Evolutionary conservation across 116 monocot genomes (phyloP).

Genomic region (Zostera marina): DNA sequence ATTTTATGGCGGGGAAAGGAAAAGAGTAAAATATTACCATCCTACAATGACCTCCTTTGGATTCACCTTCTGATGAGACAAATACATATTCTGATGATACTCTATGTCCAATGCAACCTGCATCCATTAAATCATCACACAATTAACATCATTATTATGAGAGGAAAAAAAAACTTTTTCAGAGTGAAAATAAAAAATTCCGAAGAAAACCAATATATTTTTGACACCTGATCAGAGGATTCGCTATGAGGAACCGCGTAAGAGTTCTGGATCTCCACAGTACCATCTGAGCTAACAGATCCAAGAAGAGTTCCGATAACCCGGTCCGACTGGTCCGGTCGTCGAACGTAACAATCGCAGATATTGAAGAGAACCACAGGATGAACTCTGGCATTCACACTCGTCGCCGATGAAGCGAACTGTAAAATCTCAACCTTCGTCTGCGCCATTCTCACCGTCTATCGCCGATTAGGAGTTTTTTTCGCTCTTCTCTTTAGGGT

Average conservation of each 20-base stretch:
- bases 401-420: constrained; percentile 1
- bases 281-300: constrained; percentile 53
- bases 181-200: background rate
- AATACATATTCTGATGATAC: constrained; percentile 85
- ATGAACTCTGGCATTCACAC: constrained; percentile 30
- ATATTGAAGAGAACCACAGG: constrained; percentile 79
- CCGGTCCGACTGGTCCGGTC: constrained; percentile 59
- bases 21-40: constrained; percentile 36
- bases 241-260: constrained; percentile 93
- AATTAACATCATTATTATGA: background rate
- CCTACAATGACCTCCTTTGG: constrained; percentile 93
- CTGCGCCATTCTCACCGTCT: too few relatives aligned
- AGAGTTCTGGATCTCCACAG: constrained; percentile 72
- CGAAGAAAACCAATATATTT: background rate
- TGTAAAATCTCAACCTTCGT: constrained; percentile 3
- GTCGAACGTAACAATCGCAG: constrained; percentile 83
- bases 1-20: too few relatives aligned
- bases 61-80: constrained; percentile 86
- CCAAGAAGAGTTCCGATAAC: constrained; percentile 89
- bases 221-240: constrained; percentile 47
- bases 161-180: too few relatives aligned
- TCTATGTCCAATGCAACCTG: constrained; percentile 95
- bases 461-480: too few relatives aligned
- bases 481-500: too few relatives aligned
- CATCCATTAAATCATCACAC: background rate